Evolutionary conservation across 768 basidiomycete genomes (phyloP), one percentile per base, ranked within the genome.

Genomic region (Baorangia bicolor): DNA sequence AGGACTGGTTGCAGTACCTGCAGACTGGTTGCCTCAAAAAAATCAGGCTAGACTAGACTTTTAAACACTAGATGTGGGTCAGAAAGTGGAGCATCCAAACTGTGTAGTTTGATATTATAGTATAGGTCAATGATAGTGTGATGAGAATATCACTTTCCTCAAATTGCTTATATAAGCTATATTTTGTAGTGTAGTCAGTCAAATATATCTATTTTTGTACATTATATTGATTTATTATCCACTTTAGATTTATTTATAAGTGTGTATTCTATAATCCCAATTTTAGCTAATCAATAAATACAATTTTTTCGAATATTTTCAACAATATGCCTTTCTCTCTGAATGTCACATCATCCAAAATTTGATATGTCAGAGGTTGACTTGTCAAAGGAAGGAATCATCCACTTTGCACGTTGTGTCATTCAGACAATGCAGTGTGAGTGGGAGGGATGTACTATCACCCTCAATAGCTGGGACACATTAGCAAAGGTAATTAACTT

Each of bases 341-440:
- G 34, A 21, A 58, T 56, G 35, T 53, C 59, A n/a, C n/a, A 55
- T 23, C 53, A 54, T 54, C 38, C 34, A 60, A 55, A n/a, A 50
- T 38, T 55, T 39, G 21, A 61, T 46, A 67, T 57, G 59, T 40
- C 53, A 54, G 44, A 54, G 27, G n/a, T 54, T 49, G 46, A 51
- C 40, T 50, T 73, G 16, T 66, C 70, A 49, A 64, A 51, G 25
- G 59, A 68, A 30, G 48, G 43, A 5, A n/a, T 68, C 27, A 16
- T 60, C 38, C 21, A 59, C 6, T 25, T 73, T 50, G 65, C 70
- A 58, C 64, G 54, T 27, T 39, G 37, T 60, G 58, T 60, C 30
- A 64, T 72, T 3, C 66, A 64, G n/a, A 34, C 50, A 40, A 58
- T 66, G 38, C 67, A 55, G 8, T 71, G 70, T 58, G 70, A 71